phyloP scores from a whole-genome alignment of 257 asterid species.

The Osmanthus fragrans region DNA sequence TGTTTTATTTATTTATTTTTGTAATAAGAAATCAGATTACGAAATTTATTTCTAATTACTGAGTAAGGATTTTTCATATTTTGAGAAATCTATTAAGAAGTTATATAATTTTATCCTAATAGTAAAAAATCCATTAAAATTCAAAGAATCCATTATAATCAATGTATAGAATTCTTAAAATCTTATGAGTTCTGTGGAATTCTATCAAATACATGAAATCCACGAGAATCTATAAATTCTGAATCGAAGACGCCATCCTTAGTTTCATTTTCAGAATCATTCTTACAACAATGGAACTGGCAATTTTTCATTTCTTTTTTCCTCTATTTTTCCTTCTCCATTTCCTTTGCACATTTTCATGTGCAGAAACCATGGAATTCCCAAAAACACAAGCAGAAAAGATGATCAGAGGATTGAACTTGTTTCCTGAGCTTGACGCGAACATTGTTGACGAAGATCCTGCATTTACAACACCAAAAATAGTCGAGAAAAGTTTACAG shows the following conservation, averaged over 20 bases:
- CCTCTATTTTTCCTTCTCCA: constrained; percentile 11
- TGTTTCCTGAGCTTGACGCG: constrained; percentile 55
- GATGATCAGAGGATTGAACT: constrained; percentile 50
- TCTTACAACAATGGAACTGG: constrained; percentile 17
- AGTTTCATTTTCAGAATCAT: background rate
- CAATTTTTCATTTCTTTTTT: constrained; percentile 2
- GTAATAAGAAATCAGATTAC: too few relatives aligned
- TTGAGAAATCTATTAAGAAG: too few relatives aligned
- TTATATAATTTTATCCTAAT: too few relatives aligned
- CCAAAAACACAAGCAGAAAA: constrained; percentile 43
- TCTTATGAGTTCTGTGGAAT: background rate
- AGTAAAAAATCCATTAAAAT: too few relatives aligned
- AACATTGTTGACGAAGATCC: constrained; percentile 24
- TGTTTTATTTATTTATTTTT: too few relatives aligned
- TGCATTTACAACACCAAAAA: constrained; percentile 20
- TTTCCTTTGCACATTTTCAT: constrained; percentile 7
- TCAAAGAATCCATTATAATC: background rate
- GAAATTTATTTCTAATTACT: too few relatives aligned
- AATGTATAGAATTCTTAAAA: background rate
- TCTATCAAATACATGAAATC: background rate
- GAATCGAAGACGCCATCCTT: background rate
- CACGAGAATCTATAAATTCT: background rate
- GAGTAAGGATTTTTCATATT: too few relatives aligned
- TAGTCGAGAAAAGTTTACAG: constrained; percentile 56
- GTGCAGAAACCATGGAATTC: constrained; percentile 22